Base-by-base conservation (phyloP, 2,329 filamentous ascomycete species). In the Stemphylium beticola region DNA sequence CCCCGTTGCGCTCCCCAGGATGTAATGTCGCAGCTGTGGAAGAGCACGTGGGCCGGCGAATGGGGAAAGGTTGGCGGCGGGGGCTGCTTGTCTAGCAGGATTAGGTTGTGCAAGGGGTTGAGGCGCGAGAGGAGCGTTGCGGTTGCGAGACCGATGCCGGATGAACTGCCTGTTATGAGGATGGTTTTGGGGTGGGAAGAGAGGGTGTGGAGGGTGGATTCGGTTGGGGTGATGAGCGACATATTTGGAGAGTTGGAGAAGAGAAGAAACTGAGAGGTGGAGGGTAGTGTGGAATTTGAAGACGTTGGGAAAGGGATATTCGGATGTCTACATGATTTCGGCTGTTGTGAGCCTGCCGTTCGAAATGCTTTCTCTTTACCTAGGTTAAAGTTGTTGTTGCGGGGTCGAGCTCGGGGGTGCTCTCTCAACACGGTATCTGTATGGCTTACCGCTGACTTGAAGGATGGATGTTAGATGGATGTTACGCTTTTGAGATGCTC, bases 1-100 rank as follows among this genome's bases (percentile, higher is more conserved):
- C 71, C 68, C 26, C 79, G 72, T 64, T 82, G 80, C 4, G 72
- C 73, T 5, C 60, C 46, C 80, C 80, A 82, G 45, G 72, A 75
- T 2, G 77, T 77, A 47, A 82, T 74, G 62, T 82, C 75, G 65
- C 78, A 80, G 50, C 70, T 71, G 37, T 77, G 71, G 48, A 73
- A 69, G 8, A 77, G 67, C 6, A 76, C 64, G 34, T 61, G 60
- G 1, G 64, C 60, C 0, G 60, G 53, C 43, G 38, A 26, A 45
- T 65, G 75, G 4, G 60, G 65, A 42, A 76, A 74, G 8, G 67
- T 56, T 12, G 69, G 47, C 1, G 77, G 74, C 11, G 74, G 75
- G 0, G 66, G 59, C 15, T 71, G 66, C 8, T 76, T 68, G 61
- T 79, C 78, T 18, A 80, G 66, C 11, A 79, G 69, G 44, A 74